Evolutionary conservation across 495 filamentous ascomycete species (phyloP).

Genomic region (Pseudomonodictys pantanalensis): DNA sequence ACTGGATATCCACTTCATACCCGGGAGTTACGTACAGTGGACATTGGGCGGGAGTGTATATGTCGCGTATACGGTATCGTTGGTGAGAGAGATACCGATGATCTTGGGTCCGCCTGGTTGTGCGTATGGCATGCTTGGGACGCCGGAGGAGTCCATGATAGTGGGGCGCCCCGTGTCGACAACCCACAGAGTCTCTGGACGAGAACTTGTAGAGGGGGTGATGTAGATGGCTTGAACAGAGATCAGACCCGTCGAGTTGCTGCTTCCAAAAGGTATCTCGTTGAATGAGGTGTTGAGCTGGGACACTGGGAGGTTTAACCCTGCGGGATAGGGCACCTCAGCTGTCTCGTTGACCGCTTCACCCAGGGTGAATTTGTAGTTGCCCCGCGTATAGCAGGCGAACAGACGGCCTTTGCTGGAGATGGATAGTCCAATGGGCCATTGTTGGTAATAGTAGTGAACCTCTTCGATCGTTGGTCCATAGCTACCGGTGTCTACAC

Average conservation of each 20-base stretch:
- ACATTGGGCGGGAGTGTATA: constrained; percentile 45
- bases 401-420: constrained; percentile 47
- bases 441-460: constrained; percentile 38
- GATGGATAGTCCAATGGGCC: constrained; percentile 42
- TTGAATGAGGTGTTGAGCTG: constrained; percentile 45
- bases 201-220: constrained; percentile 45
- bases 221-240: constrained; percentile 24
- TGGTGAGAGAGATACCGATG: constrained; percentile 42
- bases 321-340: constrained; percentile 44
- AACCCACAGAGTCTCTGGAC: constrained; percentile 47
- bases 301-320: constrained; percentile 43
- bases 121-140: constrained; percentile 23
- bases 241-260: neutral
- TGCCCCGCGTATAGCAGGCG: constrained; percentile 39
- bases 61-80: constrained; percentile 43
- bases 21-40: no score
- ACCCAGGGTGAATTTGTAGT: constrained; percentile 42
- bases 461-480: constrained; percentile 34
- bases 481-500: neutral
- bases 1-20: no score
- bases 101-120: constrained; percentile 47
- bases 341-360: constrained; percentile 42
- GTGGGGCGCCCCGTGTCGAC: constrained; percentile 47
- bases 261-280: constrained; percentile 32
- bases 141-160: constrained; percentile 38